A percentile compares a stretch with the other conserved stretches of the same genome.
Conservation (phyloP, 2,329 filamentous ascomycete genomes). For the Penicillium brevicompactum region DNA sequence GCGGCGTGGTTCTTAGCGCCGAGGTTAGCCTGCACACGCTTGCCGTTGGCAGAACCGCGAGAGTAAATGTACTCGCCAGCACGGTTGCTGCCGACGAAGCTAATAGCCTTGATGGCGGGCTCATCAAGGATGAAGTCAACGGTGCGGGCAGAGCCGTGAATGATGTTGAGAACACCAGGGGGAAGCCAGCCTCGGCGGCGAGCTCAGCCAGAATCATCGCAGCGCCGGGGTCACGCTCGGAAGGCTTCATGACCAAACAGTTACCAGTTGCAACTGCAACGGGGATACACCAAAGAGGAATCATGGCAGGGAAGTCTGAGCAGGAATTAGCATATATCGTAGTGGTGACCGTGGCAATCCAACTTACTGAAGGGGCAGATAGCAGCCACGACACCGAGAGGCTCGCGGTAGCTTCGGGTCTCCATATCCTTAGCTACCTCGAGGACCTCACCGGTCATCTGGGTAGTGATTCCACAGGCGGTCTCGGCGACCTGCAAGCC, state of each 20-base stretch:
- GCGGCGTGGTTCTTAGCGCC: constrained; percentile 72
- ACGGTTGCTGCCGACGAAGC: constrained; percentile 69
- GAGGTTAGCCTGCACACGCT: constrained; percentile 69
- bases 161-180: constrained; percentile 67
- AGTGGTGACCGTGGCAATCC: not conserved
- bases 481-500: constrained; percentile 69
- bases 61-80: constrained; percentile 70
- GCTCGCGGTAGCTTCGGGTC: constrained; percentile 66
- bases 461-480: constrained; percentile 67
- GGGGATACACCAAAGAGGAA: constrained; percentile 68
- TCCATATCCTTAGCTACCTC: constrained; percentile 73
- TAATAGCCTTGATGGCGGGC: constrained; percentile 68
- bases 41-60: constrained; percentile 69
- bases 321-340: constrained; percentile 21
- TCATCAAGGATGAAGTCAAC: constrained; percentile 72
- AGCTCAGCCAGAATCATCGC: constrained; percentile 68
- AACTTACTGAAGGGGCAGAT: constrained; percentile 67
- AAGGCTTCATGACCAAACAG: constrained; percentile 66
- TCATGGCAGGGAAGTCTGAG: constrained; percentile 69
- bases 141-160: constrained; percentile 65
- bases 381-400: constrained; percentile 64
- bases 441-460: constrained; percentile 66
- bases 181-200: constrained; percentile 65
- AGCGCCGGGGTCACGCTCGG: constrained; percentile 66
- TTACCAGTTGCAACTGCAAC: constrained; percentile 67